phyloP scores from a whole-genome alignment of 352 stramenopile genomes.

The Phytophthora sansomeana region DNA sequence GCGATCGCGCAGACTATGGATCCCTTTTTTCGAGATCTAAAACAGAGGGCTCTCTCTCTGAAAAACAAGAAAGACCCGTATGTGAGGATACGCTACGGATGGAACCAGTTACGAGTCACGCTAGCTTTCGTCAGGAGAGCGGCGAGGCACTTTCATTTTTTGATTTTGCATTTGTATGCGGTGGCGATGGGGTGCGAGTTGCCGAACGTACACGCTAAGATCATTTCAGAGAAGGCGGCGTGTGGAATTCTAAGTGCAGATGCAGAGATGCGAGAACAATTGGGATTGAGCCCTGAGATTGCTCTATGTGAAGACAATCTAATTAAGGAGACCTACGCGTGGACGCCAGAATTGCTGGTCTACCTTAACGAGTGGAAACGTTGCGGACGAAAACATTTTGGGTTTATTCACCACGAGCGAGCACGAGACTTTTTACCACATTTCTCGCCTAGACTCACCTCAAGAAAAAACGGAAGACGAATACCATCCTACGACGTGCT shows the following conservation, averaged over 20 bases:
- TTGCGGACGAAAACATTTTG: constrained; percentile 12
- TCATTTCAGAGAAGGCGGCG: constrained; percentile 33
- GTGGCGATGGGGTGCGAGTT: constrained; percentile 47
- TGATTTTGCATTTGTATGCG: constrained; percentile 56
- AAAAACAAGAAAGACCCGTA: constrained; percentile 17
- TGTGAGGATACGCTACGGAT: constrained; percentile 30
- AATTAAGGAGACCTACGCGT: constrained; percentile 47
- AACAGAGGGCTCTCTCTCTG: constrained; percentile 33
- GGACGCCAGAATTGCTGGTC: constrained; percentile 53
- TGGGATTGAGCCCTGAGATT: constrained; percentile 17
- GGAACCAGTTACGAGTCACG: constrained; percentile 36
- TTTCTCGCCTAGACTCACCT: constrained; percentile 6
- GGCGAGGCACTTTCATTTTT: constrained; percentile 51
- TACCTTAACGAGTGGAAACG: constrained; percentile 52
- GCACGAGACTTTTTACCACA: constrained; percentile 28
- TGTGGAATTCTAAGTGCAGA: constrained; percentile 21
- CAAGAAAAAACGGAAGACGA: constrained; percentile 4
- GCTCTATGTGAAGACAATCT: constrained; percentile 36
- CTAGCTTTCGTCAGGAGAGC: constrained; percentile 32
- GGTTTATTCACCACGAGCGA: constrained; percentile 38
- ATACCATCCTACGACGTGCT: constrained; percentile 35
- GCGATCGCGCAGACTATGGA: constrained; percentile 33
- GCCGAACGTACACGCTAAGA: constrained; percentile 21
- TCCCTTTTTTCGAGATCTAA: constrained; percentile 34
- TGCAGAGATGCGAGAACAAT: constrained; percentile 12